Base-by-base conservation (phyloP, 495 filamentous ascomycete genomes). In the Trypethelium eluteriae region DNA sequence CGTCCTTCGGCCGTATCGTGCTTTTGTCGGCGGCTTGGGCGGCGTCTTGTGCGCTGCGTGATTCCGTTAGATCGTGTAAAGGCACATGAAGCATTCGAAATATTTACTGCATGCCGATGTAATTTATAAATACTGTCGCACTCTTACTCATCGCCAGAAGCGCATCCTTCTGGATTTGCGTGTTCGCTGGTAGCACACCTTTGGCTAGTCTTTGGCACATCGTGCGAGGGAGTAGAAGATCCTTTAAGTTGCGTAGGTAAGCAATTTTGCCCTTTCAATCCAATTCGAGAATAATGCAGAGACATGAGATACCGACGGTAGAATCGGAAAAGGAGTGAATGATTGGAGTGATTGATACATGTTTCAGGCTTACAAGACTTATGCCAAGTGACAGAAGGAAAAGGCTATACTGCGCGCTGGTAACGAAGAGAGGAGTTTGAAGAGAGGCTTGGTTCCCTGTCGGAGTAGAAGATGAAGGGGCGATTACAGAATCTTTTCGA, bases 151-250 rank as follows among this genome's bases (percentile, higher is more conserved):
- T 86, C 0, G 95, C 94, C 38, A 94, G 74, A 46, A 96, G 83
- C 3, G 94, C 94, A 77, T 97, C 93, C 68, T 92, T 96, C 71
- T 96, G 91, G 63, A 98, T 90, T 68, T 91, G 89, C 1, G 94
- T 96, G 73, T 97, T 96, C 5, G 93, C 85, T 0, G 94, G 94
- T n/a, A 98, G 83, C n/a, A 96, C 92, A 66, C 91, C 89, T 81
- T 98, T 98, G 2, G 93, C 94, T 5, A 98, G 85, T 34, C 94
- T 86, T 59, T 90, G 89, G 49, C 96, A 91, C 75, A 97, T 89
- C n/a, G 92, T 92, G 74, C 92, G 93, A 1, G 94, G 94, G 25
- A 98, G 87, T 47, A 84, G 89, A 65, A 96, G 87, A 74, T 98
- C 94, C 93, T 97, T 68, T n/a, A 46, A 47, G 39, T 35, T 32